Evolutionary conservation across 129 eudicot genomes (phyloP).

Genomic region (Ambrosia artemisiifolia): DNA sequence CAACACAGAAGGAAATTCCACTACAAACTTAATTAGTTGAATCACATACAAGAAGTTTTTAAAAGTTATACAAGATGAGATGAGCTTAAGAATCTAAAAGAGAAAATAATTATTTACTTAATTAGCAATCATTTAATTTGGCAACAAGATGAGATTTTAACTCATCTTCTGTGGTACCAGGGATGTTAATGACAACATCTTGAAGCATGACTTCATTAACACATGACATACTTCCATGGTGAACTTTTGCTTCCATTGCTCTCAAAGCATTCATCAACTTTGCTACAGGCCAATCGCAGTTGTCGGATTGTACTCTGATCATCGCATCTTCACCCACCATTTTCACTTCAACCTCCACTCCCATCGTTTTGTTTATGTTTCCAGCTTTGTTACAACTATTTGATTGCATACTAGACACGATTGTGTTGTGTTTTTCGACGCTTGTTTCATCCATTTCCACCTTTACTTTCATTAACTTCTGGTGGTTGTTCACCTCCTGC

Average conservation of each 20-base stretch:
- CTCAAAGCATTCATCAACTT: slow-evolving; percentile 52
- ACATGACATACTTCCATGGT: slow-evolving; percentile 64
- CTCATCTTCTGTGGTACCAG: slow-evolving; percentile 32
- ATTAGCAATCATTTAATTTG: slow-evolving; percentile 5
- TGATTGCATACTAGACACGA: neutral
- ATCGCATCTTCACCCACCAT: slow-evolving; percentile 54
- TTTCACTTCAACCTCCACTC: slow-evolving; percentile 48
- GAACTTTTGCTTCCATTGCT: slow-evolving; percentile 48
- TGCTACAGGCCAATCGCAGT: slow-evolving; percentile 39
- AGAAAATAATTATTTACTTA: neutral
- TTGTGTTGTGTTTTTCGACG: neutral
- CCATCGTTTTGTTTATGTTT: neutral
- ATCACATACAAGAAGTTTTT: no score
- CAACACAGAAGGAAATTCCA: no score
- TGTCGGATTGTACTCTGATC: slow-evolving; percentile 49
- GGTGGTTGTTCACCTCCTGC: neutral
- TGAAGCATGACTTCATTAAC: slow-evolving; percentile 61
- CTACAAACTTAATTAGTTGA: no score
- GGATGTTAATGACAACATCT: slow-evolving; percentile 51
- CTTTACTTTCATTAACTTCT: slow-evolving; percentile 24
- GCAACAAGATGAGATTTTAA: slow-evolving; percentile 41
- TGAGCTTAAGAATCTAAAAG: neutral
- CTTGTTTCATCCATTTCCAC: neutral
- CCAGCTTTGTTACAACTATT: neutral
- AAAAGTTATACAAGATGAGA: neutral